phyloP scores from a whole-genome alignment of 352 stramenopile species.

The Globisporangium nunn region DNA sequence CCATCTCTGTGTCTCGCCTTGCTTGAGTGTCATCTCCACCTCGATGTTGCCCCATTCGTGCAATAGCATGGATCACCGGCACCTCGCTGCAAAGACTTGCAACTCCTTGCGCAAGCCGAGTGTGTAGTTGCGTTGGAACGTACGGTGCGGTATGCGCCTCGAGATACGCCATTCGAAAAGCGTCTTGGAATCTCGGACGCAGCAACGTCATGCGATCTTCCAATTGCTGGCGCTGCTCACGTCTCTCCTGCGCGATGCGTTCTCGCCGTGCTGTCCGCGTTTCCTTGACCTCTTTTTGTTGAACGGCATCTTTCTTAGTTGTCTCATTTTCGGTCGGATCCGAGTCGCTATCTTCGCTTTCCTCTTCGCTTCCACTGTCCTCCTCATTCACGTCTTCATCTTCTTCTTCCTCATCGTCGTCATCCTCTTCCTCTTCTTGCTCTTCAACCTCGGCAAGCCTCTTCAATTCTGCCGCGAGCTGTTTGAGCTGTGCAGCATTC shows the following conservation, averaged over 20 bases:
- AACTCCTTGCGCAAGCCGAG: slow-evolving; percentile 21
- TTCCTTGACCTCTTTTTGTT: slow-evolving; percentile 13
- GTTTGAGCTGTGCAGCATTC: slow-evolving; percentile 14
- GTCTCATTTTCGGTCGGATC: not conserved
- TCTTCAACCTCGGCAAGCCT: slow-evolving; percentile 18
- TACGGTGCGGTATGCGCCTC: slow-evolving; percentile 30
- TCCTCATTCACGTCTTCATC: slow-evolving; percentile 19
- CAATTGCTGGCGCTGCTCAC: slow-evolving; percentile 9
- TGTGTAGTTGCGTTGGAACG: slow-evolving; percentile 15
- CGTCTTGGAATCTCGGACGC: slow-evolving; percentile 24
- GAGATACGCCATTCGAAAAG: slow-evolving; percentile 21
- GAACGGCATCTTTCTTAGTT: not conserved
- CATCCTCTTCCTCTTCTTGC: slow-evolving; percentile 15
- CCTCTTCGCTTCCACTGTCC: slow-evolving; percentile 5
- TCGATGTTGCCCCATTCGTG: slow-evolving; percentile 9
- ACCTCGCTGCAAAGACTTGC: slow-evolving; percentile 29
- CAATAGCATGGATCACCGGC: slow-evolving; percentile 35
- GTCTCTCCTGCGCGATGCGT: slow-evolving; percentile 7
- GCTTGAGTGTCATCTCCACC: not conserved
- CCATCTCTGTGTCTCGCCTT: not conserved
- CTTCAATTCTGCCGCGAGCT: slow-evolving; percentile 14
- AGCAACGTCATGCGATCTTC: slow-evolving; percentile 14
- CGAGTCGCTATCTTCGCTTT: slow-evolving; percentile 8
- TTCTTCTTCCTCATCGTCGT: slow-evolving; percentile 22
- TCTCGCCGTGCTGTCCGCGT: slow-evolving; percentile 3